Conservation (phyloP, 208 protist genomes). For the Wallacemonas rigidus region DNA sequence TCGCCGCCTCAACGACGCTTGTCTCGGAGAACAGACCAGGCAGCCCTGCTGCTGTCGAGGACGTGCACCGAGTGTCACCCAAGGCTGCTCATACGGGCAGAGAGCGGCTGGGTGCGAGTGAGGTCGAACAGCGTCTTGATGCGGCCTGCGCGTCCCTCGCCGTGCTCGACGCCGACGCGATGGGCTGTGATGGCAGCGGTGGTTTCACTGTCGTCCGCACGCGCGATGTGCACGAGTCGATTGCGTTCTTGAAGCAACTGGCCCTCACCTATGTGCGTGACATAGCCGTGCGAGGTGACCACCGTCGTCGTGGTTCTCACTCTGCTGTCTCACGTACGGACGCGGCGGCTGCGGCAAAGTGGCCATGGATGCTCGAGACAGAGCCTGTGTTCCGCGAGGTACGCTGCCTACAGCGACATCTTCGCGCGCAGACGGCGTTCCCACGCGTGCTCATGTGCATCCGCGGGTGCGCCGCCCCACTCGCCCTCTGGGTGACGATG, state of each 20-base stretch:
- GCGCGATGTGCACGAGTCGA: constrained; percentile 46
- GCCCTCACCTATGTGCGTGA: constrained; percentile 18
- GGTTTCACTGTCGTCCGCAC: constrained; percentile 51
- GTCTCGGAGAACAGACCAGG: too few relatives aligned
- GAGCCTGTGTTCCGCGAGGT: constrained; percentile 27
- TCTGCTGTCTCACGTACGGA: too few relatives aligned
- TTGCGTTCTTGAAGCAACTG: constrained; percentile 40
- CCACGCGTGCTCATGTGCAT: constrained; percentile 79
- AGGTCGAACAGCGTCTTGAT: constrained; percentile 32
- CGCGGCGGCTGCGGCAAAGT: background rate
- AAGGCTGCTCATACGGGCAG: background rate
- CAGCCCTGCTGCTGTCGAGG: too few relatives aligned
- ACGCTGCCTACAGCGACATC: constrained; percentile 27
- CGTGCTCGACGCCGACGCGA: background rate
- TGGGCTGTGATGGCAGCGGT: too few relatives aligned
- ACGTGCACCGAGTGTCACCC: too few relatives aligned
- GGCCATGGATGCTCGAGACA: constrained; percentile 23
- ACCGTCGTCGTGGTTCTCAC: background rate
- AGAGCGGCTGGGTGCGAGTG: constrained; percentile 1
- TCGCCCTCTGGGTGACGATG: constrained; percentile 42
- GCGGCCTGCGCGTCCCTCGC: constrained; percentile 50
- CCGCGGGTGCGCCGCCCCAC: constrained; percentile 56
- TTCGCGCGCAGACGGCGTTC: constrained; percentile 66
- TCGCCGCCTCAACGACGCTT: too few relatives aligned
- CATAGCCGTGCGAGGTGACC: constrained; percentile 15